Evolutionary conservation across 2,329 filamentous ascomycete species (phyloP), one percentile per base, ranked within the genome.

Genomic region (Beauveria sp.): DNA sequence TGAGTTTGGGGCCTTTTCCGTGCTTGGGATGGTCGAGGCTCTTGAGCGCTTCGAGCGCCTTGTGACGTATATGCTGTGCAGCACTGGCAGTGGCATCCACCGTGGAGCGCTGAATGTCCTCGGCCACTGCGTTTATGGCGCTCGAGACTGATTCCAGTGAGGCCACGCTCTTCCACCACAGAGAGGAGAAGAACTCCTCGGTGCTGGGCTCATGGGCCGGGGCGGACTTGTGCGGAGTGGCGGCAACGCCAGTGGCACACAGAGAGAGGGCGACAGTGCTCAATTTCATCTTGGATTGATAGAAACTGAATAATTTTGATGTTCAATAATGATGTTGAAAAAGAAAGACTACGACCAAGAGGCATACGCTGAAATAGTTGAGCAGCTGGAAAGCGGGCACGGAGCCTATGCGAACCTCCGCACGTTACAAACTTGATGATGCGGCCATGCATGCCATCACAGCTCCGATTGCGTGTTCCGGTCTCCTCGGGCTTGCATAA

Each of bases 1-100:
- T 96, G 70, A 81, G 75, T 70, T 91, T 88, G 6, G 83, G 49
- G 5, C 12, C 34, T 8, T 57, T 51, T 56, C 26, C 34, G 38
- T 61, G 50, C 24, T 51, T 40, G 49, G 56, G 28, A 12, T 49
- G 47, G 24, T 61, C 54, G 3, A 64, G 61, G 24, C 63, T 62
- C 10, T 50, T 26, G 20, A 63, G 50, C 18, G 58, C 55, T 49
- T 59, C 18, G n/a, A 42, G 18, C 28, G 58, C 62, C 58, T 58
- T 49, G 52, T 61, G 47, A 22, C 46, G 57, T 16, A 63, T 50
- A 34, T 54, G 51, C 46, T 53, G 55, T 7, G 50, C 55, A 45
- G 47, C 63, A 60, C 46, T 59, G 24, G 40, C 45, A 14, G 52
- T 30, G 52, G 47, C 54, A 28, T 62, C 54, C 43, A 51, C 58